Evolutionary conservation across 495 filamentous ascomycete species (phyloP).

Genomic region (Talaromyces wortmannii): DNA sequence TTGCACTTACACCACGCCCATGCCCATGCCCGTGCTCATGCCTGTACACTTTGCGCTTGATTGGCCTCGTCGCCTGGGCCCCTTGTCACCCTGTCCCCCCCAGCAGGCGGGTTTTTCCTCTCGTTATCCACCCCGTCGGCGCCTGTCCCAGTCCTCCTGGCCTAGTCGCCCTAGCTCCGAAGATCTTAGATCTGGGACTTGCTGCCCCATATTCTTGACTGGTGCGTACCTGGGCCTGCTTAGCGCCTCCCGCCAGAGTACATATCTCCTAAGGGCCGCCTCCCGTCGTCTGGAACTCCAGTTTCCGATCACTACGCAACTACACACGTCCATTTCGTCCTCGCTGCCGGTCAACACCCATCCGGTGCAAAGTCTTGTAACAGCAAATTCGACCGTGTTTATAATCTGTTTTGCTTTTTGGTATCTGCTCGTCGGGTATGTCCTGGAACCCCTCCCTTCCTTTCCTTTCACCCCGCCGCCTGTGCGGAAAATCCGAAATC

Average conservation of each 20-base stretch:
- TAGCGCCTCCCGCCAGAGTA: not conserved
- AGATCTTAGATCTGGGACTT: slow-evolving; percentile 5
- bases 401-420: too few species aligned
- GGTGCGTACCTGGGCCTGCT: slow-evolving; percentile 2
- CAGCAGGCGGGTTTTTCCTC: not conserved
- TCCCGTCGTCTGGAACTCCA: not conserved
- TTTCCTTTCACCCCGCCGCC: too few species aligned
- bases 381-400: too few species aligned
- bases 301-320: too few species aligned
- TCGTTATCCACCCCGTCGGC: not conserved
- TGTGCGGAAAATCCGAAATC: too few species aligned
- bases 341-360: too few species aligned
- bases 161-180: not conserved
- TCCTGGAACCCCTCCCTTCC: too few species aligned
- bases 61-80: not conserved
- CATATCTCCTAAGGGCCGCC: not conserved
- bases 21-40: not conserved
- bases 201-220: not conserved
- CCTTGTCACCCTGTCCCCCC: not conserved
- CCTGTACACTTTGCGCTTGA: not conserved
- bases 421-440: too few species aligned
- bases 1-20: not conserved
- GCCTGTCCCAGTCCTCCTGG: not conserved
- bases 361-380: too few species aligned
- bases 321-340: too few species aligned